Percentiles rank a stretch among this genome's conserved stretches.
Evolutionary conservation across 805 yeast species (phyloP).

Genomic region (Kodamaea kakaduensis): DNA sequence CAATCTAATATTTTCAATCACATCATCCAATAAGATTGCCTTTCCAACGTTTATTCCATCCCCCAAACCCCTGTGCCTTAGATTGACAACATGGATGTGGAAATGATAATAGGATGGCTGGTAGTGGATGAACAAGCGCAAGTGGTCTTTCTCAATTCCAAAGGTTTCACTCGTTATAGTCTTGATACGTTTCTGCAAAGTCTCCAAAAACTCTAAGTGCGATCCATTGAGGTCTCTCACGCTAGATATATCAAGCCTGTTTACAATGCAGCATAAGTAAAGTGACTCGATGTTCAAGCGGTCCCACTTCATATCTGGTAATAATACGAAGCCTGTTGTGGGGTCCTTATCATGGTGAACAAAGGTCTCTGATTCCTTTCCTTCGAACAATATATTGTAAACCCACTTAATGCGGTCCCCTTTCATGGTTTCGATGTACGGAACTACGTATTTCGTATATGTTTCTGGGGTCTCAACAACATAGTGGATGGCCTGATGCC

Average conservation of each 20-base stretch:
- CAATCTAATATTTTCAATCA: conserved; percentile 64
- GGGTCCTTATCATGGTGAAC: conserved; percentile 59
- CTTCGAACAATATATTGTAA: conserved; percentile 70
- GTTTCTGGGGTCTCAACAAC: conserved; percentile 78
- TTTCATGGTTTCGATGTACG: conserved; percentile 71
- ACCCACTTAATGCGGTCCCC: conserved; percentile 90
- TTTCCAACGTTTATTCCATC: conserved; percentile 71
- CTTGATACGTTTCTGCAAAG: conserved; percentile 43
- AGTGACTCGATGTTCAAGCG: conserved; percentile 62
- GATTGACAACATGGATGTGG: conserved; percentile 85
- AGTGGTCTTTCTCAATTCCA: conserved; percentile 48
- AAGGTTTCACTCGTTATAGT: conserved; percentile 37
- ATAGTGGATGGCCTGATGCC: conserved; percentile 55
- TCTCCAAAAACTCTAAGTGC: conserved; percentile 58
- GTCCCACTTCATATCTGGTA: conserved; percentile 99
- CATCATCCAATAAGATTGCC: conserved; percentile 76
- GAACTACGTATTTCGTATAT: conserved; percentile 59
- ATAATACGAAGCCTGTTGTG: conserved; percentile 58
- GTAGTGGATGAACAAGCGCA: conserved; percentile 82
- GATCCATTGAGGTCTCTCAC: conserved; percentile 64
- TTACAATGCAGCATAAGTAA: conserved; percentile 74
- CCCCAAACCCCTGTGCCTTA: conserved; percentile 64
- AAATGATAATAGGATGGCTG: conserved; percentile 96
- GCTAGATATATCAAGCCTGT: conserved; percentile 62
- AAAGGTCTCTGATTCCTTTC: conserved; percentile 82